A percentile compares a stretch with the other conserved stretches of the same genome.
These are phyloP conservation scores for Corylus avellana DNA, from an alignment of 306 rosid genomes.

Conservation along the genomic window DNA sequence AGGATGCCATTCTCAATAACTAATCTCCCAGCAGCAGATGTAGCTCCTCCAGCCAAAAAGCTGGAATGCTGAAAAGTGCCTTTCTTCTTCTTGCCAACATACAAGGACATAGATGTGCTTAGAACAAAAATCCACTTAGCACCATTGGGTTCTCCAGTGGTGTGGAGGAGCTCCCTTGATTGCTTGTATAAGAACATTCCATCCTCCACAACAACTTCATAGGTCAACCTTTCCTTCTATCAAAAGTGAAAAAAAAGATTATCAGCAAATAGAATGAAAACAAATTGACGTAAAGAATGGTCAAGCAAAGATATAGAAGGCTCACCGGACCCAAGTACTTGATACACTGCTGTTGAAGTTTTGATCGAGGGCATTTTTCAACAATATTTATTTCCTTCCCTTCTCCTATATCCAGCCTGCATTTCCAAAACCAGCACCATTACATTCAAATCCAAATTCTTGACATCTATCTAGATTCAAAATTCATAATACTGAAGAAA, in stretches of 20 bases:
- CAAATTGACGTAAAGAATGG: constrained; percentile 3
- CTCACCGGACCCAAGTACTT: constrained; percentile 98
- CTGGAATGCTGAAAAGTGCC: constrained; percentile 98
- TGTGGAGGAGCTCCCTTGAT: constrained; percentile 72
- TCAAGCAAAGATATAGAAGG: constrained; percentile 23
- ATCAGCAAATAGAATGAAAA: constrained; percentile 16
- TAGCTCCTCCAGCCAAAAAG: constrained; percentile 99
- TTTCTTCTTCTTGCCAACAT: constrained; percentile 89
- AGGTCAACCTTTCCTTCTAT: constrained; percentile 89
- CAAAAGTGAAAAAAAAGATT: constrained; percentile 17
- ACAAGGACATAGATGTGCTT: constrained; percentile 79
- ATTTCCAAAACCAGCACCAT: constrained; percentile 21
- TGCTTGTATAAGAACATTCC: constrained; percentile 78
- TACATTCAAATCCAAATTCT: constrained; percentile 17
- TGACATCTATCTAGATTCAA: constrained; percentile 11
- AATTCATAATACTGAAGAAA: constrained; percentile 6
- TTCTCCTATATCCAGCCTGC: constrained; percentile 97
- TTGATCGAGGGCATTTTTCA: constrained; percentile 74
- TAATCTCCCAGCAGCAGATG: constrained; percentile 95
- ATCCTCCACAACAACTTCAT: constrained; percentile 77
- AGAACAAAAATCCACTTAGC: constrained; percentile 97
- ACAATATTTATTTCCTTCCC: constrained; percentile 81
- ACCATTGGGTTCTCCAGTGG: constrained; percentile 42
- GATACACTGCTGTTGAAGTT: constrained; percentile 92
- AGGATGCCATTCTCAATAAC: constrained; percentile 78